Conservation (phyloP, 805 yeast species). For the Spathaspora sp. region DNA sequence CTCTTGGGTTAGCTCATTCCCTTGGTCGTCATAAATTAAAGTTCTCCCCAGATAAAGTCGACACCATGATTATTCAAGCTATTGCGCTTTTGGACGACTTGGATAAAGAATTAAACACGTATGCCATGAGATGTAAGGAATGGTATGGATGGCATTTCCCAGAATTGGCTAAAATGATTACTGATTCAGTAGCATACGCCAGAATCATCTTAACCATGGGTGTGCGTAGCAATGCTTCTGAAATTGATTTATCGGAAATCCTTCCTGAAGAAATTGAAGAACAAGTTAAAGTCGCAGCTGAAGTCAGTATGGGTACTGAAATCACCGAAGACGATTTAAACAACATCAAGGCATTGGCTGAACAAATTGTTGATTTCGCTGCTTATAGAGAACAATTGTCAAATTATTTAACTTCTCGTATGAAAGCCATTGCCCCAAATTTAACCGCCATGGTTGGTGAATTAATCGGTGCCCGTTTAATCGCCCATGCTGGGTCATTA, state of each 20-base stretch:
- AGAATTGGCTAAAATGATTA: slow-evolving; percentile 94
- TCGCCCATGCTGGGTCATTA: slow-evolving; percentile 95
- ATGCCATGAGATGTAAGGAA: slow-evolving; percentile 98
- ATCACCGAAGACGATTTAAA: slow-evolving; percentile 86
- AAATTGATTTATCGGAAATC: slow-evolving; percentile 66
- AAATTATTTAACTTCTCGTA: slow-evolving; percentile 85
- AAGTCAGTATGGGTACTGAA: slow-evolving; percentile 99
- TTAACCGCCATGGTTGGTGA: slow-evolving; percentile 95
- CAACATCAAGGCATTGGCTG: slow-evolving; percentile 88
- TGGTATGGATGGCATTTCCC: slow-evolving; percentile 99
- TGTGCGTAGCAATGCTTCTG: slow-evolving; percentile 83
- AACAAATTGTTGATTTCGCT: slow-evolving; percentile 93
- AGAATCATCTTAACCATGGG: slow-evolving; percentile 94
- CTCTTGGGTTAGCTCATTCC: slow-evolving; percentile 97
- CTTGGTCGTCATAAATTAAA: slow-evolving; percentile 97
- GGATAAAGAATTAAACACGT: slow-evolving; percentile 96
- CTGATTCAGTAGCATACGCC: slow-evolving; percentile 95
- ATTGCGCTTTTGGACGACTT: slow-evolving; percentile 94
- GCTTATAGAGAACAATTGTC: slow-evolving; percentile 95
- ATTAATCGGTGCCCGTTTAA: slow-evolving; percentile 95
- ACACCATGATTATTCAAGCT: slow-evolving; percentile 98
- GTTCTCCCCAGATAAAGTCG: slow-evolving; percentile 97
- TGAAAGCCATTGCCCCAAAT: slow-evolving; percentile 99
- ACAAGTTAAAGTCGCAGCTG: slow-evolving; percentile 90
- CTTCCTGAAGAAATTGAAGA: slow-evolving; percentile 47